phyloP scores from a whole-genome alignment of 2,329 filamentous ascomycete genomes.

The Fonsecaea nubica region DNA sequence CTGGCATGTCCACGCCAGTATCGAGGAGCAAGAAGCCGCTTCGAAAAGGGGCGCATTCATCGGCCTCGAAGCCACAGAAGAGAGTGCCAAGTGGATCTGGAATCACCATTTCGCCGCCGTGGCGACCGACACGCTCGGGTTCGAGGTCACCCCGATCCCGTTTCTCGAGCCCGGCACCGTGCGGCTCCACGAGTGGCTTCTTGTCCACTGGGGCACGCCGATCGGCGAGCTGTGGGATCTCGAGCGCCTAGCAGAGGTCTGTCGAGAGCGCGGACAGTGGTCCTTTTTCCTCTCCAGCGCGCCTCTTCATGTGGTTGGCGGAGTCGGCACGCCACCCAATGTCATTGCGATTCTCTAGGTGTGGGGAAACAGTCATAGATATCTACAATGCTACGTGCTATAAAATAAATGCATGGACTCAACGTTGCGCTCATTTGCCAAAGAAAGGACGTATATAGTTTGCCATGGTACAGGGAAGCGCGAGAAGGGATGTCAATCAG shows the following conservation, averaged over 20 bases:
- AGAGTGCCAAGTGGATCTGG: constrained; percentile 43
- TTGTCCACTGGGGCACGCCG: constrained; percentile 39
- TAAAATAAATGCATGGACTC: no score
- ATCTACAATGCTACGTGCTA: no score
- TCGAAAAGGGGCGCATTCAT: constrained; percentile 6
- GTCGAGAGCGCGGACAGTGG: constrained; percentile 44
- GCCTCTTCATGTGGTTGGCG: constrained; percentile 34
- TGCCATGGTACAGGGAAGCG: neutral
- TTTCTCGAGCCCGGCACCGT: neutral
- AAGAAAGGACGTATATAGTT: neutral
- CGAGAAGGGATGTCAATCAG: no score
- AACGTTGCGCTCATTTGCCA: no score
- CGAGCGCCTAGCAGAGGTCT: constrained; percentile 47
- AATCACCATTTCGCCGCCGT: constrained; percentile 44
- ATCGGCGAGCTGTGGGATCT: constrained; percentile 45
- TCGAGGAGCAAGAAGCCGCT: constrained; percentile 3
- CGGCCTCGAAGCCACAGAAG: constrained; percentile 43
- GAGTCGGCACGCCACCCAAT: constrained; percentile 35
- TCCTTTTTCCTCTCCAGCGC: constrained; percentile 56
- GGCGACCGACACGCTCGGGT: constrained; percentile 43
- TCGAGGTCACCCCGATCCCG: constrained; percentile 28
- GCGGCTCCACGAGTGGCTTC: constrained; percentile 29
- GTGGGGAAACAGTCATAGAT: neutral
- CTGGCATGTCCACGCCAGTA: constrained; percentile 3
- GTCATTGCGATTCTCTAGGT: constrained; percentile 32